phyloP scores from a whole-genome alignment of 2,329 filamentous ascomycete species.

The Clarireedia homoeocarpa region DNA sequence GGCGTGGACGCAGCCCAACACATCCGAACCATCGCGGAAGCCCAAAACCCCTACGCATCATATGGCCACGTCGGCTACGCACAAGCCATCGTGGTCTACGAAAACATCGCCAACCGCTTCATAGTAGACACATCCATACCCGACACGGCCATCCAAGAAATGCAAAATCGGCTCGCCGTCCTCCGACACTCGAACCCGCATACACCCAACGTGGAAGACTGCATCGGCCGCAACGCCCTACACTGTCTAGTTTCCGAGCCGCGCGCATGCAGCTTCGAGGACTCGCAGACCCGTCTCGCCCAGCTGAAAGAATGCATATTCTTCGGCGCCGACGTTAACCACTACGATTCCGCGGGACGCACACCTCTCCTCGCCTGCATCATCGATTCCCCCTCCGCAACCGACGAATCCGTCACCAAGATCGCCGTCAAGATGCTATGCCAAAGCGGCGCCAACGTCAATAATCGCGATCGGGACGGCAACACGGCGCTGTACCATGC shows the following conservation, averaged over 20 bases:
- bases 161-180: not conserved
- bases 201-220: not conserved
- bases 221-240: not conserved
- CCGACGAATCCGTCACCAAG: not conserved
- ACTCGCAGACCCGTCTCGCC: not conserved
- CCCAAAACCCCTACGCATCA: slow-evolving; percentile 5
- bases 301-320: not conserved
- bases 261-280: not conserved
- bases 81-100: slow-evolving; percentile 1
- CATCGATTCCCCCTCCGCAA: not conserved
- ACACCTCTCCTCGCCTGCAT: slow-evolving; percentile 5
- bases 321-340: slow-evolving; percentile 4
- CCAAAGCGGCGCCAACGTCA: not conserved
- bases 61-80: slow-evolving; percentile 5
- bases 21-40: not conserved
- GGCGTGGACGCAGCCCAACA: slow-evolving; percentile 5
- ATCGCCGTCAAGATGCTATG: not conserved
- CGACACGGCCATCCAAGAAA: not conserved
- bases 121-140: not conserved
- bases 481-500: slow-evolving; percentile 2
- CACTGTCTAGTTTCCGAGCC: not conserved
- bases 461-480: slow-evolving; percentile 3
- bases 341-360: slow-evolving; percentile 3
- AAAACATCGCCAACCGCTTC: slow-evolving; percentile 7
- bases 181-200: not conserved